phyloP scores from a whole-genome alignment of 495 filamentous ascomycete genomes.

The Hypoxylon cercidicola region DNA sequence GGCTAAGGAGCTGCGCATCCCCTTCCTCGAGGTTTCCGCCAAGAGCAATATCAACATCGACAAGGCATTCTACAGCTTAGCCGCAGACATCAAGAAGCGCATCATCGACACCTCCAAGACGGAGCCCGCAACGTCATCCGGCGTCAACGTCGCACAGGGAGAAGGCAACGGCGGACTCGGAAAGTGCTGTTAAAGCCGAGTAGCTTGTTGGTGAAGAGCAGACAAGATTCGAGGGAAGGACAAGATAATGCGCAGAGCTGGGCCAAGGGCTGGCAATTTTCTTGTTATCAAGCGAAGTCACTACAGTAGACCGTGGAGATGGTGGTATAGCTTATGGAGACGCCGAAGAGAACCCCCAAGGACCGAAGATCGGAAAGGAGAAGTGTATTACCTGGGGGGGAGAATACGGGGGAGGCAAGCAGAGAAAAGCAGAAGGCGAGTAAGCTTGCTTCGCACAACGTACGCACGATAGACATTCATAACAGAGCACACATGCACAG shows the following conservation, averaged over 20 bases:
- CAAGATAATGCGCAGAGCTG: constrained; percentile 28
- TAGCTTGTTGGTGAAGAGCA: constrained; percentile 10
- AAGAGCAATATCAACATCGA: constrained; percentile 99
- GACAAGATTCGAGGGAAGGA: constrained; percentile 13
- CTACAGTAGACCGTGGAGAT: constrained; percentile 40
- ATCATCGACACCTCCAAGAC: constrained; percentile 87
- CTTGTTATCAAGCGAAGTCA: constrained; percentile 36
- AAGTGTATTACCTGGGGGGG: constrained; percentile 33
- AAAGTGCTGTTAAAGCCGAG: constrained; percentile 83
- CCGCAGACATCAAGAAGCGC: constrained; percentile 96
- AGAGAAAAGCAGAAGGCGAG: constrained; percentile 30
- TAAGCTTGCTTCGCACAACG: constrained; percentile 1
- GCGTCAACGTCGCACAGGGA: constrained; percentile 75
- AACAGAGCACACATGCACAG: constrained; percentile 21
- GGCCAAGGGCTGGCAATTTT: constrained; percentile 17
- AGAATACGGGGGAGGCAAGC: constrained; percentile 5
- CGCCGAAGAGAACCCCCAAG: constrained; percentile 15
- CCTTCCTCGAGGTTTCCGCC: constrained; percentile 97
- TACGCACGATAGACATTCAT: constrained; percentile 39
- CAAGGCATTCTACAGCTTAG: constrained; percentile 96
- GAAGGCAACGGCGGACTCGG: constrained; percentile 67
- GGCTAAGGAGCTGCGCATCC: constrained; percentile 95
- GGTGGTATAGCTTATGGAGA: constrained; percentile 36
- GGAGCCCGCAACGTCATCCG: constrained; percentile 70
- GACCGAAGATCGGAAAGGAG: constrained; percentile 15